Conservation (phyloP, 371 early-diverging fungal species). For the Rhizopus delemar region DNA sequence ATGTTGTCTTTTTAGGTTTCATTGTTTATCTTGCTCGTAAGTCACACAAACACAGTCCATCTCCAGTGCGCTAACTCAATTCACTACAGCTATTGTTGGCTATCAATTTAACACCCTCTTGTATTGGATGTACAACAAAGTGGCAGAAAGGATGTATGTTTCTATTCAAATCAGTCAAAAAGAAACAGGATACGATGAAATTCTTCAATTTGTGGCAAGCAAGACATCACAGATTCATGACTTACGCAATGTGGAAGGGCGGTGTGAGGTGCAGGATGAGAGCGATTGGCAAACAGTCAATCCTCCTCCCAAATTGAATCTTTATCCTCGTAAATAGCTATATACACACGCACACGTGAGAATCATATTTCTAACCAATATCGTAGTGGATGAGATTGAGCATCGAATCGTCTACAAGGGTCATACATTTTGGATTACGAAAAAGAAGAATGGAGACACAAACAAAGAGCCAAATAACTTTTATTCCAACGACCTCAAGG, state of each 20-base stretch:
- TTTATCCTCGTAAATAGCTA: constrained; percentile 34
- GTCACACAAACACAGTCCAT: neutral
- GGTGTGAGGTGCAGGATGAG: constrained; percentile 16
- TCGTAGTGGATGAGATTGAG: constrained; percentile 20
- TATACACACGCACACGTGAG: neutral
- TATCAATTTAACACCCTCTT: constrained; percentile 9
- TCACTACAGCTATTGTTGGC: constrained; percentile 22
- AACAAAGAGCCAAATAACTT: neutral
- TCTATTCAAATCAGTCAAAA: constrained; percentile 20
- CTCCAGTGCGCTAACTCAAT: neutral
- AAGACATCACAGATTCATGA: constrained; percentile 9
- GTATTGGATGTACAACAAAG: neutral
- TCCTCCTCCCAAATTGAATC: constrained; percentile 25
- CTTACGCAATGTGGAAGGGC: constrained; percentile 20
- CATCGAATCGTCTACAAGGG: constrained; percentile 33
- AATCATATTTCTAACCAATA: constrained; percentile 2
- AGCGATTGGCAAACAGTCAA: constrained; percentile 13
- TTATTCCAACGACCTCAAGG: constrained; percentile 19
- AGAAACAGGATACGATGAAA: constrained; percentile 22
- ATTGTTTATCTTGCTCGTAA: constrained; percentile 35
- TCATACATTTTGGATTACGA: constrained; percentile 30
- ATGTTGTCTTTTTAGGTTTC: constrained; percentile 34
- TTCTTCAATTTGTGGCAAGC: constrained; percentile 20
- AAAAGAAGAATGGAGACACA: constrained; percentile 19
- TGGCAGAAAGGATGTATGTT: constrained; percentile 25